These are phyloP conservation scores for Metschnikowia amazonensis DNA, from an alignment of 805 yeast genomes.

Conservation along the genomic window DNA sequence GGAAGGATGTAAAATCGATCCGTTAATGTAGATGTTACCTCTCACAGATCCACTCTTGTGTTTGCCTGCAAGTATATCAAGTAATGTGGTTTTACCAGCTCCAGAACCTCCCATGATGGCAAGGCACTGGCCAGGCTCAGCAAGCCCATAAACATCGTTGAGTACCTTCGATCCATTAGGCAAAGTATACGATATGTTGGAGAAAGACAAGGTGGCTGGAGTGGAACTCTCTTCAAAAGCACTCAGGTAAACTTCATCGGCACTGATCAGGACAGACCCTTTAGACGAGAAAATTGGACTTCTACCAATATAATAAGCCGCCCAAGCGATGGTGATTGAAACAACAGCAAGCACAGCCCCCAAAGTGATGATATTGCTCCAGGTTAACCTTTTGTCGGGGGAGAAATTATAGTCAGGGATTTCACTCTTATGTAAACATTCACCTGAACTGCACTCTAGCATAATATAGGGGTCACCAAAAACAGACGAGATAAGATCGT, in stretches of 20 bases:
- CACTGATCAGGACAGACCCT: constrained; percentile 16
- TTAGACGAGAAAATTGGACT: constrained; percentile 55
- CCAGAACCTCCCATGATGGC: constrained; percentile 99
- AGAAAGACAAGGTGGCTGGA: constrained; percentile 76
- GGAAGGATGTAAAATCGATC: constrained; percentile 42
- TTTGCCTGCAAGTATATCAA: constrained; percentile 89
- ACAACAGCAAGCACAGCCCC: constrained; percentile 41
- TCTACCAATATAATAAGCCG: constrained; percentile 48
- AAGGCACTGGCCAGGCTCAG: constrained; percentile 80
- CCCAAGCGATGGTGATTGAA: constrained; percentile 39
- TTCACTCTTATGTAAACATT: constrained; percentile 88
- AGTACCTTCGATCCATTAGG: constrained; percentile 50
- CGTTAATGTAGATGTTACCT: constrained; percentile 78
- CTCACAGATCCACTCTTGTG: constrained; percentile 66
- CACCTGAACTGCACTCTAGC: constrained; percentile 77
- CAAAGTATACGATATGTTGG: constrained; percentile 59
- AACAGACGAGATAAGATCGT: constrained; percentile 80
- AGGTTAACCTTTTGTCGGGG: constrained; percentile 40
- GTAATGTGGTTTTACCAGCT: constrained; percentile 92
- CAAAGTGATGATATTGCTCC: constrained; percentile 46
- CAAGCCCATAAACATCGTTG: constrained; percentile 65
- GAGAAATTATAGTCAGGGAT: constrained; percentile 88
- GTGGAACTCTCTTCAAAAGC: constrained; percentile 51
- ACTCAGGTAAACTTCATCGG: constrained; percentile 21
- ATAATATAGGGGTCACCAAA: constrained; percentile 95